Base-by-base conservation (phyloP, 495 filamentous ascomycete species). In the Elasticomyces elasticus region DNA sequence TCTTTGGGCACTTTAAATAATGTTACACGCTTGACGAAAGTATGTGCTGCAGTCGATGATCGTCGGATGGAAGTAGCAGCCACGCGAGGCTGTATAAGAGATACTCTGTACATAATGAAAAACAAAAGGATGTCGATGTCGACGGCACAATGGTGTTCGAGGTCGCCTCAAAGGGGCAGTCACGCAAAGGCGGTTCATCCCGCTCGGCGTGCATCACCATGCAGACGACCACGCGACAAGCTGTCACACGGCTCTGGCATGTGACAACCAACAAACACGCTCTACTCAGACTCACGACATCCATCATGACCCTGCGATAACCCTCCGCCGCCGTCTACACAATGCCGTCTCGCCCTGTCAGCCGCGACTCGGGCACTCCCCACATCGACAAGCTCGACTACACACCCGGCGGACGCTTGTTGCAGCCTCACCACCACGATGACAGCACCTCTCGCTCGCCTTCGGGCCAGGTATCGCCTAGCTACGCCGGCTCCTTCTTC, bases 301-400 rank as follows among this genome's bases (percentile, higher is more conserved):
- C 42, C 5, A 38, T 9, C 10, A 37, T 42, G 35, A 27, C 27
- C 38, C 22, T 15, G 27, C 17, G 38, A 25, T 22, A 42, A 44
- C 24, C 22, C 50, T 2, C 37, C 5, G 5, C 5, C 24, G 10
- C 19, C 24, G 3, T 45, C 42, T 26, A 9, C 41, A 45, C 27
- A 24, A 40, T 41, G 30, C 22, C 51, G 24, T 46, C 41, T 42
- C 51, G 42, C 41, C 24, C 51, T n/a, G 22, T 25, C n/a, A 46
- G 41, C 51, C 26, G 41, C 43, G 28, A 43, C 45, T 20, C 31
- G 26, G 51, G 1, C 44, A 1, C 22, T 5, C 20, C 27, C 24
- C 42, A 43, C 57, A 76, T 77, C 59, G 78, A 79, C 67, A 81
- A 79, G 66, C 77, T 80, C 52, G 81, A 84, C 67, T 84, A 81